Percentiles rank a stretch among this genome's conserved stretches.
Evolutionary conservation across 352 stramenopile genomes (phyloP).

Genomic region (Elongisporangium undulatum): DNA sequence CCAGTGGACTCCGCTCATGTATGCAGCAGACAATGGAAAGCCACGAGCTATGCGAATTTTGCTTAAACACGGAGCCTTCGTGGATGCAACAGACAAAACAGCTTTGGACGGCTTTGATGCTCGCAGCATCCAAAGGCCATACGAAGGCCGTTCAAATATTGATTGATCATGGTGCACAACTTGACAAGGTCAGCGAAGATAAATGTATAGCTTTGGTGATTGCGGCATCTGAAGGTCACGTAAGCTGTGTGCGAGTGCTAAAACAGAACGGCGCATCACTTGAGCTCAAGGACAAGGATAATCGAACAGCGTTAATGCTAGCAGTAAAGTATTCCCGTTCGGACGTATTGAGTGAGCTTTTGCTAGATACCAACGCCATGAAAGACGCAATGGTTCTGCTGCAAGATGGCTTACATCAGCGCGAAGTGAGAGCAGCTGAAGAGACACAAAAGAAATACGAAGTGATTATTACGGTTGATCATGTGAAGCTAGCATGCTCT

Average conservation of each 20-base stretch:
- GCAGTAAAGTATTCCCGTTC: not conserved
- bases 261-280: not conserved
- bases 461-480: not conserved
- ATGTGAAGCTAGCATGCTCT: constrained; percentile 1
- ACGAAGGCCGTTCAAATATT: not conserved
- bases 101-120: not conserved
- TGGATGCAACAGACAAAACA: not conserved
- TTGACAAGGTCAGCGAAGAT: not conserved
- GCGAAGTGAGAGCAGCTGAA: not conserved
- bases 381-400: not conserved
- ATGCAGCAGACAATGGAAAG: not conserved
- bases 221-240: not conserved
- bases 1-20: too few species aligned
- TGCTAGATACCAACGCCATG: not conserved
- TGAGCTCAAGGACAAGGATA: not conserved
- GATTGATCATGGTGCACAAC: not conserved
- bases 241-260: not conserved
- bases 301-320: not conserved
- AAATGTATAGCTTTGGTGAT: not conserved
- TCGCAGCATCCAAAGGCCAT: not conserved
- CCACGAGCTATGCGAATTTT: not conserved
- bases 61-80: not conserved
- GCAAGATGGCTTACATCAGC: not conserved
- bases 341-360: not conserved
- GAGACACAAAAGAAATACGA: not conserved